A percentile compares a stretch with the other conserved stretches of the same genome.
Conservation (phyloP, 1,284 basidiomycete genomes). For the Papiliotrema flavescens region DNA sequence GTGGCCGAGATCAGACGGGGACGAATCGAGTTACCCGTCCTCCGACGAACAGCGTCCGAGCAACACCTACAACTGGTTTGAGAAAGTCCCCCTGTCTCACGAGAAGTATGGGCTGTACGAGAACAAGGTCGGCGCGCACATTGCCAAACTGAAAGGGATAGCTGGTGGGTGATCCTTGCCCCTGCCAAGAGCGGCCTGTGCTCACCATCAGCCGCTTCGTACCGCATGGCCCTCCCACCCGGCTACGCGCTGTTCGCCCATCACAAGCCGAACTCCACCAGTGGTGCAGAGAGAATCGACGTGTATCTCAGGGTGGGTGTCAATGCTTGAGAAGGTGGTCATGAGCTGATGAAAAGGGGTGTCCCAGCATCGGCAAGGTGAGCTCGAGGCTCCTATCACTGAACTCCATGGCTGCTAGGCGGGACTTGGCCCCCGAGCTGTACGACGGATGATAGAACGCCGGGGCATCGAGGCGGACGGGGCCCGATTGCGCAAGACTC, state of each 20-base stretch:
- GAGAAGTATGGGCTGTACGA: slow-evolving; percentile 28
- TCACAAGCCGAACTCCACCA: slow-evolving; percentile 20
- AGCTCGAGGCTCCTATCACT: too few species aligned
- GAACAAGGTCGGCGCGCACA: slow-evolving; percentile 20
- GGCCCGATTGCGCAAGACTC: too few species aligned
- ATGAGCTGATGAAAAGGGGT: slow-evolving; percentile 21
- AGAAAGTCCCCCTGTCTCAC: slow-evolving; percentile 10
- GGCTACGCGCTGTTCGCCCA: slow-evolving; percentile 36
- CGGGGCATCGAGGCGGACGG: too few species aligned
- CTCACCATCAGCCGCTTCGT: slow-evolving; percentile 7
- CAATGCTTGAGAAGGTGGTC: background rate
- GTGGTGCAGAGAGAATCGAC: slow-evolving; percentile 20
- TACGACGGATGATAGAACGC: background rate
- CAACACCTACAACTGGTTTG: slow-evolving; percentile 12
- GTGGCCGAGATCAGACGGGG: slow-evolving; percentile 27
- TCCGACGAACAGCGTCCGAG: slow-evolving; percentile 5
- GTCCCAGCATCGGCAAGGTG: slow-evolving; percentile 18
- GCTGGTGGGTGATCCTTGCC: slow-evolving; percentile 6
- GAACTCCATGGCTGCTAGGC: too few species aligned
- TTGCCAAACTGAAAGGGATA: slow-evolving; percentile 17
- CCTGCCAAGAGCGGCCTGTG: background rate
- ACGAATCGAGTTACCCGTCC: slow-evolving; percentile 16
- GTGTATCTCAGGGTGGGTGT: slow-evolving; percentile 33
- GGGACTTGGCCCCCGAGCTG: background rate
- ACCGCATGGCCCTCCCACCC: slow-evolving; percentile 23